Percentiles rank a stretch among this genome's conserved stretches.
These are phyloP conservation scores for Hanseniaspora occidentalis DNA, from an alignment of 805 yeast genomes.

Conservation along the genomic window DNA sequence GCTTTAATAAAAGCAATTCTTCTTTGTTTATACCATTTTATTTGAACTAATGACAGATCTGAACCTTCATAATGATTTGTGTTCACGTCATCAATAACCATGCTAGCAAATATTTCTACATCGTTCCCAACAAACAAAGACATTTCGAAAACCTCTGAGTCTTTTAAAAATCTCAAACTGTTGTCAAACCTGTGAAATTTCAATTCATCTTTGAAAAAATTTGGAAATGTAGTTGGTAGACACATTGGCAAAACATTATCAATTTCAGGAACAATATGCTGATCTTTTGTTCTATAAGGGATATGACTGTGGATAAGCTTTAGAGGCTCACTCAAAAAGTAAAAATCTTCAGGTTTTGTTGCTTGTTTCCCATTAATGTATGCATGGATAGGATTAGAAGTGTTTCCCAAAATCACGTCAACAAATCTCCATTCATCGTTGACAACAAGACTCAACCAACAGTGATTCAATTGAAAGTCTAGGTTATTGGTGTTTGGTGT, in stretches of 20 bases:
- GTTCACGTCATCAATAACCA: slow-evolving; percentile 29
- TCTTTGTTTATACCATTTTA: slow-evolving; percentile 51
- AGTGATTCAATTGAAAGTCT: slow-evolving; percentile 53
- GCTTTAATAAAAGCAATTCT: slow-evolving; percentile 74
- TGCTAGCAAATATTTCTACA: slow-evolving; percentile 51
- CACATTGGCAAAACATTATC: slow-evolving; percentile 67
- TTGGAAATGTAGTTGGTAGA: slow-evolving; percentile 79
- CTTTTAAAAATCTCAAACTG: slow-evolving; percentile 59
- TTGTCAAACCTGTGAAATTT: slow-evolving; percentile 60
- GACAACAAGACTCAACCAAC: slow-evolving; percentile 74
- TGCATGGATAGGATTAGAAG: slow-evolving; percentile 38
- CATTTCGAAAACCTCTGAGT: slow-evolving; percentile 69
- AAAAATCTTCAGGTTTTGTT: slow-evolving; percentile 34
- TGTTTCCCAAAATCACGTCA: slow-evolving; percentile 58
- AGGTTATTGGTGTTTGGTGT: slow-evolving; percentile 48
- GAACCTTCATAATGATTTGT: slow-evolving; percentile 12
- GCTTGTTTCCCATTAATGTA: slow-evolving; percentile 24
- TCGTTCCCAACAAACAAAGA: slow-evolving; percentile 60
- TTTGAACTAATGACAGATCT: slow-evolving; percentile 61
- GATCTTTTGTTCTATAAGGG: slow-evolving; percentile 67
- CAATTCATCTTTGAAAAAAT: slow-evolving; percentile 50
- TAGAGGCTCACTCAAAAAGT: slow-evolving; percentile 68
- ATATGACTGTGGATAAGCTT: slow-evolving; percentile 73
- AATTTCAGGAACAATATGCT: slow-evolving; percentile 76
- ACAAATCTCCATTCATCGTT: slow-evolving; percentile 71